Conservation (phyloP, 352 stramenopile species). For the Globisporangium cystogenes region DNA sequence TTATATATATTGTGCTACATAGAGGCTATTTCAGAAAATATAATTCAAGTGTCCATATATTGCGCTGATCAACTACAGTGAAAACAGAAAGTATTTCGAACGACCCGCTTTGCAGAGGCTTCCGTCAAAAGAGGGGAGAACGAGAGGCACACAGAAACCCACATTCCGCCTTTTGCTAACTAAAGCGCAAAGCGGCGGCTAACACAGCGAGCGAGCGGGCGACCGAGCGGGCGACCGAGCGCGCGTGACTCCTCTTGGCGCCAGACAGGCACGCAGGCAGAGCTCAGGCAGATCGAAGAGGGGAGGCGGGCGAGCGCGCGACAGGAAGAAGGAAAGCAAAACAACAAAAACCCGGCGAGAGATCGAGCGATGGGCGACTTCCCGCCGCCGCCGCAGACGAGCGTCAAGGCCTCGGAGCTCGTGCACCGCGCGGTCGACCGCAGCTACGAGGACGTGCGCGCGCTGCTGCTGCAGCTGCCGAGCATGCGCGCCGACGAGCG, state of each 20-base stretch:
- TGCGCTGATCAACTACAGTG: too few species aligned
- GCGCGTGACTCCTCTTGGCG: too few species aligned
- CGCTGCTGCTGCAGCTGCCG: slow-evolving; percentile 64
- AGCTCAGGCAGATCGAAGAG: too few species aligned
- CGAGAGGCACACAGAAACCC: neutral
- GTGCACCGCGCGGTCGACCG: slow-evolving; percentile 74
- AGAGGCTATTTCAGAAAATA: too few species aligned
- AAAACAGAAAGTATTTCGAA: too few species aligned
- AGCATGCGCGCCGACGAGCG: slow-evolving; percentile 69
- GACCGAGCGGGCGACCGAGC: too few species aligned
- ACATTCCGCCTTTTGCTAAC: neutral
- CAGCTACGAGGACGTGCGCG: slow-evolving; percentile 80
- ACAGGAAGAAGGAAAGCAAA: neutral
- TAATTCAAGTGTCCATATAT: too few species aligned
- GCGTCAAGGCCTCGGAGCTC: slow-evolving; percentile 70
- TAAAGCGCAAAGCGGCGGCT: neutral
- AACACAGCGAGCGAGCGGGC: neutral
- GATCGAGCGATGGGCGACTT: slow-evolving; percentile 56
- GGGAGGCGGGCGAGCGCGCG: too few species aligned
- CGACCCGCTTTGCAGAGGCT: too few species aligned
- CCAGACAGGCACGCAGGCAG: too few species aligned
- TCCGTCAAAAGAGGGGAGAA: too few species aligned
- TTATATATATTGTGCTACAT: too few species aligned
- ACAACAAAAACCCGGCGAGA: neutral
- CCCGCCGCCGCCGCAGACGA: slow-evolving; percentile 45